These are phyloP conservation scores for Cicer cuneatum DNA, from an alignment of 306 rosid genomes.

Conservation along the genomic window DNA sequence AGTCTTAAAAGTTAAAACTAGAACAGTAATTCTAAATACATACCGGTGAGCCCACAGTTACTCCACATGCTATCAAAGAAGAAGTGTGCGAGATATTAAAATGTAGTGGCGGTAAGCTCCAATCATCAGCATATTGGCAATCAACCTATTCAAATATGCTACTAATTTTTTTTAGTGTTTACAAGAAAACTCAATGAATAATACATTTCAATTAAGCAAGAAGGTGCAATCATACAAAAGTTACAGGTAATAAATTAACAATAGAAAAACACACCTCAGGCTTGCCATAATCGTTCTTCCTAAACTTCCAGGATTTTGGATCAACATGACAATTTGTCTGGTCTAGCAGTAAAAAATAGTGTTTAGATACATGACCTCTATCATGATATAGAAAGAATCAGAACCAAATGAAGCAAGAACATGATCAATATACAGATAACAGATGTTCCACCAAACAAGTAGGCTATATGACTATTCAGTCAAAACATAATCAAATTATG, in stretches of 20 bases:
- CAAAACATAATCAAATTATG: conserved; percentile 24
- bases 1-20: conserved; percentile 18
- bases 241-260: conserved; percentile 12
- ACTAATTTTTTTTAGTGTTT: conserved; percentile 35
- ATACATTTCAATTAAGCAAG: conserved; percentile 18
- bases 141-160: conserved; percentile 61
- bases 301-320: conserved; percentile 73
- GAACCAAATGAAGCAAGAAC: conserved; percentile 33
- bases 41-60: conserved; percentile 68
- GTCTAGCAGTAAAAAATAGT: conserved; percentile 61
- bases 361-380: conserved; percentile 49
- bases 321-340: conserved; percentile 61
- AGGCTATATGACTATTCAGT: conserved; percentile 2
- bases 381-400: conserved; percentile 26
- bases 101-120: conserved; percentile 75
- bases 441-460: conserved; percentile 31
- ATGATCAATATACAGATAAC: conserved; percentile 8
- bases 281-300: conserved; percentile 79
- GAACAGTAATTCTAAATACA: conserved; percentile 49
- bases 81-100: conserved; percentile 93
- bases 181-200: conserved; percentile 29
- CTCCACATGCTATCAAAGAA: conserved; percentile 90
- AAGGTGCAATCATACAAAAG: conserved; percentile 16
- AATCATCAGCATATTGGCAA: conserved; percentile 60
- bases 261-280: conserved; percentile 74